These are phyloP conservation scores for Paraconiothyrium sp. DNA, from an alignment of 2,329 filamentous ascomycete genomes.

Conservation along the genomic window DNA sequence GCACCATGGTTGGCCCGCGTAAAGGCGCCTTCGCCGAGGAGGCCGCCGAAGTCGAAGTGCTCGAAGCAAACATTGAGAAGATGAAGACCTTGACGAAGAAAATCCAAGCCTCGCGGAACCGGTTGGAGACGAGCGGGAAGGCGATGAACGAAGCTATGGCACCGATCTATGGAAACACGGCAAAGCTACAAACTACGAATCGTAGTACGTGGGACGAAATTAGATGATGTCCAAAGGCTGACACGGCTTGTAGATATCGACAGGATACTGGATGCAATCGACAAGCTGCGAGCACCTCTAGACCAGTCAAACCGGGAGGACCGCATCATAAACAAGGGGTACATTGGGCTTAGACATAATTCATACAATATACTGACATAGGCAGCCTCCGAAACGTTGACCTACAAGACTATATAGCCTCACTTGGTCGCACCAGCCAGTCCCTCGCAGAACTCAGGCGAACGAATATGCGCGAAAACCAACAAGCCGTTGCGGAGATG, in stretches of 20 bases:
- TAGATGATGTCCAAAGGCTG: constrained; percentile 9
- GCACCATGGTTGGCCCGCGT: constrained; percentile 62
- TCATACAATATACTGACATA: constrained; percentile 17
- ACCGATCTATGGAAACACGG: constrained; percentile 91
- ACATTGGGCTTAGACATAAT: constrained; percentile 30
- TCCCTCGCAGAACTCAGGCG: constrained; percentile 85
- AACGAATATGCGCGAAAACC: constrained; percentile 92
- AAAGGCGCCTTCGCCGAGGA: constrained; percentile 71
- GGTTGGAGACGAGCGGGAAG: constrained; percentile 87
- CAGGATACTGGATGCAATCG: constrained; percentile 83
- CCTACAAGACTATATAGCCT: constrained; percentile 84
- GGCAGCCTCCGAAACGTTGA: constrained; percentile 79
- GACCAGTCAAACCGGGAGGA: constrained; percentile 94
- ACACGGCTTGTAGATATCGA: constrained; percentile 75
- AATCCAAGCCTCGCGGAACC: constrained; percentile 85
- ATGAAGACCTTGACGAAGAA: constrained; percentile 93
- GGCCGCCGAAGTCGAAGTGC: constrained; percentile 73
- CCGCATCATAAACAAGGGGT: constrained; percentile 85
- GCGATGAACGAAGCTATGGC: constrained; percentile 92
- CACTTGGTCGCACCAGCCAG: constrained; percentile 86
- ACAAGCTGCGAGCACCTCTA: constrained; percentile 86
- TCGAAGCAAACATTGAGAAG: constrained; percentile 82
- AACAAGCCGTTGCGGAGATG: constrained; percentile 85
- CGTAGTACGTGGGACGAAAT: constrained; percentile 67
- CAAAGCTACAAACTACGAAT: constrained; percentile 85